Evolutionary conservation across 1,139 yeast genomes (phyloP).

Genomic region (Kodamaea sp.): DNA sequence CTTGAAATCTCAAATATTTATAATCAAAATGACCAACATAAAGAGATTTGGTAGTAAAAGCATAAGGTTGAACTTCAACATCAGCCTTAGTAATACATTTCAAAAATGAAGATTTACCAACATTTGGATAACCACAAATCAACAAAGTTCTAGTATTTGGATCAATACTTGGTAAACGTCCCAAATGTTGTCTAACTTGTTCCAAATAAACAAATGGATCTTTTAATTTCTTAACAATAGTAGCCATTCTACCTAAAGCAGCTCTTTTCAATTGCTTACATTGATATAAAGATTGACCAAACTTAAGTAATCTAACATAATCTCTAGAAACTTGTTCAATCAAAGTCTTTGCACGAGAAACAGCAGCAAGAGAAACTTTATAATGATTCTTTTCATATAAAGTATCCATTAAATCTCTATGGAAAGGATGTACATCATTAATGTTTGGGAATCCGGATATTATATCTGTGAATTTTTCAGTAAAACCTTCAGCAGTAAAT

Average conservation of each 20-base stretch:
- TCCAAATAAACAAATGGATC: slow-evolving; percentile 91
- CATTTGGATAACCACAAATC: slow-evolving; percentile 98
- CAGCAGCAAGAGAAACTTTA: slow-evolving; percentile 94
- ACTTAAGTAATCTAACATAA: slow-evolving; percentile 86
- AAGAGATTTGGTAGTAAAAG: slow-evolving; percentile 92
- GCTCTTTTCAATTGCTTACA: slow-evolving; percentile 98
- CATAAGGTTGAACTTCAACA: slow-evolving; percentile 98
- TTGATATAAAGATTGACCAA: slow-evolving; percentile 96
- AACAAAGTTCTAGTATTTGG: slow-evolving; percentile 97
- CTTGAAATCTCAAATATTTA: slow-evolving; percentile 95
- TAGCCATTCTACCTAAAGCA: slow-evolving; percentile 99
- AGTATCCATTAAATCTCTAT: slow-evolving; percentile 95
- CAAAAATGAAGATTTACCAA: slow-evolving; percentile 95
- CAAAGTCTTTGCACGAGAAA: slow-evolving; percentile 88
- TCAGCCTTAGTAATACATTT: slow-evolving; percentile 94
- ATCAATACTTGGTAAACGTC: slow-evolving; percentile 96
- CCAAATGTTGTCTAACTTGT: slow-evolving; percentile 98
- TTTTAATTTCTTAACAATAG: slow-evolving; percentile 89
- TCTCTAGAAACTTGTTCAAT: slow-evolving; percentile 96
- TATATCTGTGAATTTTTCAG: slow-evolving; percentile 84
- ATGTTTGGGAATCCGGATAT: slow-evolving; percentile 90
- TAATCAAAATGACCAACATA: slow-evolving; percentile 98
- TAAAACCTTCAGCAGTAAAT: slow-evolving; percentile 92
- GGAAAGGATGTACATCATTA: slow-evolving; percentile 97
- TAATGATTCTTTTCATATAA: slow-evolving; percentile 96